A percentile compares a stretch with the other conserved stretches of the same genome.
Evolutionary conservation across 176 grass and related monocot genomes (phyloP).

Genomic region (Pontederia crassipes): DNA sequence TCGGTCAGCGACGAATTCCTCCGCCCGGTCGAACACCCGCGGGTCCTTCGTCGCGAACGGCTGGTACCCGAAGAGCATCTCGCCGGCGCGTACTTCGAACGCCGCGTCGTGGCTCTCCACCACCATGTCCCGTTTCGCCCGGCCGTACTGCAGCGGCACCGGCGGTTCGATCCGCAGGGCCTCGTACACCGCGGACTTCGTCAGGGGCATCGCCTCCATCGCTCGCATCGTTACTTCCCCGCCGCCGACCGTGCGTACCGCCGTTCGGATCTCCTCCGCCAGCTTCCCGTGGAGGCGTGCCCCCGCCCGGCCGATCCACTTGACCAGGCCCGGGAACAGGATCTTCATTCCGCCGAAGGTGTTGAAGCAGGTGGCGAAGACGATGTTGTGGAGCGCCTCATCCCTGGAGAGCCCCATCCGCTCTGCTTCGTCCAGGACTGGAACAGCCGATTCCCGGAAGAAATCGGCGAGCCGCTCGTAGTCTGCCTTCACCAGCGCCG

Average conservation of each 20-base stretch:
- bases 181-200: conserved; percentile 89
- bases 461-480: conserved; percentile 68
- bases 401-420: conserved; percentile 56
- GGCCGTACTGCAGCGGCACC: conserved; percentile 85
- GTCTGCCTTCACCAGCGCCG: conserved; percentile 62
- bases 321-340: conserved; percentile 58
- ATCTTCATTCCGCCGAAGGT: conserved; percentile 84
- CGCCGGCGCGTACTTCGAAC: conserved; percentile 73
- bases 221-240: conserved; percentile 48
- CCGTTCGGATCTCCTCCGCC: conserved; percentile 63
- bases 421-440: conserved; percentile 62
- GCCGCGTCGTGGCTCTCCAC: conserved; percentile 87
- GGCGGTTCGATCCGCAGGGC: conserved; percentile 83
- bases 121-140: conserved; percentile 89
- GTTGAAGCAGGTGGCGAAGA: conserved; percentile 98
- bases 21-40: conserved; percentile 57
- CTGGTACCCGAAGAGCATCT: conserved; percentile 99
- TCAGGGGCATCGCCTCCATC: conserved; percentile 80
- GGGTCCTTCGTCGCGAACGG: conserved; percentile 95
- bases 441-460: conserved; percentile 49
- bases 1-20: conserved; percentile 70
- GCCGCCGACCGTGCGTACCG: conserved; percentile 37
- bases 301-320: conserved; percentile 82
- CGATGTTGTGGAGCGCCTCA: conserved; percentile 86
- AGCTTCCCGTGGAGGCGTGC: conserved; percentile 49